phyloP scores from a whole-genome alignment of 495 filamentous ascomycete genomes.

The Penicillium subrubescens region DNA sequence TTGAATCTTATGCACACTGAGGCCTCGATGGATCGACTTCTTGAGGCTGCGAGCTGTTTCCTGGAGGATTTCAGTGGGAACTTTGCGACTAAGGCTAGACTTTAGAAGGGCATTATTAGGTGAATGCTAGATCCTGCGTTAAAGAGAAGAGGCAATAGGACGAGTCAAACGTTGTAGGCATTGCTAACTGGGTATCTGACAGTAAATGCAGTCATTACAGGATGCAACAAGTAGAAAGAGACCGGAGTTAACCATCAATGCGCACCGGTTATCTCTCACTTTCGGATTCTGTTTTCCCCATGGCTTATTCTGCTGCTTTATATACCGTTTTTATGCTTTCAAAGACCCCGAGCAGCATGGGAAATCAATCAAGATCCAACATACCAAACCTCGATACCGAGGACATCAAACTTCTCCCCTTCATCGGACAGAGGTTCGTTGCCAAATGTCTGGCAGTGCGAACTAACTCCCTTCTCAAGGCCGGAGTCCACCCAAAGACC shows the following conservation, averaged over 20 bases:
- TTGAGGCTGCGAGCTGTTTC: not conserved
- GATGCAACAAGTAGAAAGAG: not conserved
- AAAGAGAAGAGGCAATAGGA: not conserved
- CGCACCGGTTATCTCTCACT: not conserved
- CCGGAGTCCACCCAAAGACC: conserved; percentile 90
- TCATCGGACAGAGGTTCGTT: conserved; percentile 96
- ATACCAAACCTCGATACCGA: conserved; percentile 93
- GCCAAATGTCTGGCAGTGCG: conserved; percentile 83
- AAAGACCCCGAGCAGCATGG: not conserved
- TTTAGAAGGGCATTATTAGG: not conserved
- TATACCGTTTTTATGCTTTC: not conserved
- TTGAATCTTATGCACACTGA: not conserved
- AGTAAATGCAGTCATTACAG: conserved; percentile 13
- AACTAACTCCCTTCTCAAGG: conserved; percentile 84
- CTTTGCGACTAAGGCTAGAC: not conserved
- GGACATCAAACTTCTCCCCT: conserved; percentile 86
- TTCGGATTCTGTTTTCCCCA: not conserved
- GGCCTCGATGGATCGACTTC: not conserved
- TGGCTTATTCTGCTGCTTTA: not conserved
- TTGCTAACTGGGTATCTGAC: conserved; percentile 22
- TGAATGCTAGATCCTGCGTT: not conserved
- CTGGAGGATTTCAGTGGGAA: not conserved
- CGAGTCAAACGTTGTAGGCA: conserved; percentile 3
- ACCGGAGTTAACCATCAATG: not conserved
- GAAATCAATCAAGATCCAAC: conserved; percentile 49